Conservation (phyloP, 2,329 filamentous ascomycete species). For the Alternaria dauci region DNA sequence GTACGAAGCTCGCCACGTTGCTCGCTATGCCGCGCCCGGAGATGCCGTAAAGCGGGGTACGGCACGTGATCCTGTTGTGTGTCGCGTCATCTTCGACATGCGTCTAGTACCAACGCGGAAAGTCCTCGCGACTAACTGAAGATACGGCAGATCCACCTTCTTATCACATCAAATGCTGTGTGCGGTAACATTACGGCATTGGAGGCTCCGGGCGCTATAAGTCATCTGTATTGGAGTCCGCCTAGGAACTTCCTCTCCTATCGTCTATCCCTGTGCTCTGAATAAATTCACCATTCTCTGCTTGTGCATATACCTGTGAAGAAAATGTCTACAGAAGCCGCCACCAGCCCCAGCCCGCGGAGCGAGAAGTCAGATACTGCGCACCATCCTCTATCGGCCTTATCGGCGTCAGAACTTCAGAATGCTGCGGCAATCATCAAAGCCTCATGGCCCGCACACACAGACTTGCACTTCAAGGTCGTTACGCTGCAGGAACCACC, state of each 20-base stretch:
- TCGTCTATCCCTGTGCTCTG: neutral
- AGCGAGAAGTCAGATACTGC: conserved; percentile 31
- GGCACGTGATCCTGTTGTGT: conserved; percentile 19
- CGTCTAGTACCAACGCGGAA: conserved; percentile 30
- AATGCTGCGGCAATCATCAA: conserved; percentile 60
- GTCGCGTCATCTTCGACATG: neutral
- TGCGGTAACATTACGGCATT: conserved; percentile 14
- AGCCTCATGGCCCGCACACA: conserved; percentile 63
- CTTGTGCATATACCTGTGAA: neutral
- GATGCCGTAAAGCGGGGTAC: conserved; percentile 16
- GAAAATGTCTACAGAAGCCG: conserved; percentile 43
- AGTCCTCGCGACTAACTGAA: conserved; percentile 34
- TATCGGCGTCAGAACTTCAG: neutral
- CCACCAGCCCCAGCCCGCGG: conserved; percentile 31
- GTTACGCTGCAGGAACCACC: conserved; percentile 72
- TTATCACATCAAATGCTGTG: conserved; percentile 27
- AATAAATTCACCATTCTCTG: neutral
- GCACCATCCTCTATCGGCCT: conserved; percentile 65
- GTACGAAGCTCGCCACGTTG: neutral
- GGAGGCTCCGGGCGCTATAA: neutral
- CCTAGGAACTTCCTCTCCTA: neutral
- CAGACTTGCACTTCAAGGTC: conserved; percentile 70
- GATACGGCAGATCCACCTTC: conserved; percentile 27
- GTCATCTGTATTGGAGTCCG: neutral
- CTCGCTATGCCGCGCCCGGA: no score